These are phyloP conservation scores for Globisporangium irregulare DNA, from an alignment of 352 stramenopile species.

Conservation along the genomic window DNA sequence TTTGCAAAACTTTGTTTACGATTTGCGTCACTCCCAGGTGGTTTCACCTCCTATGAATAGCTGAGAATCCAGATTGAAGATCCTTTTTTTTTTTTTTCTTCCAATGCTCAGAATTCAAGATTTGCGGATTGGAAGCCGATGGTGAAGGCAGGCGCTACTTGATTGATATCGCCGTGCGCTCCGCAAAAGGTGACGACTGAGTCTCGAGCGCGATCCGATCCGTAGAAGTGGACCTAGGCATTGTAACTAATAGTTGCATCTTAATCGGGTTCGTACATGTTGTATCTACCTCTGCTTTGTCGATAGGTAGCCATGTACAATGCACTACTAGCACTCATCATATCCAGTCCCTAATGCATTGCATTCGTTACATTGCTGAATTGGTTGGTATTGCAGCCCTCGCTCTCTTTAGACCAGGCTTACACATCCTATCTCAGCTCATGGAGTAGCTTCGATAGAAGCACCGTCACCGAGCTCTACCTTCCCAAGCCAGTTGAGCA, in stretches of 20 bases:
- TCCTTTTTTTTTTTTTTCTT: not conserved
- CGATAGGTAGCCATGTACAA: not conserved
- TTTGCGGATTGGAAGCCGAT: not conserved
- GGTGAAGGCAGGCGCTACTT: no score
- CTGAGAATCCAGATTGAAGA: not conserved
- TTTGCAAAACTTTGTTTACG: not conserved
- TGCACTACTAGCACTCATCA: not conserved
- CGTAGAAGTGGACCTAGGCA: no score
- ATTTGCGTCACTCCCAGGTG: not conserved
- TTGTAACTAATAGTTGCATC: no score
- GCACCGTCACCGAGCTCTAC: not conserved
- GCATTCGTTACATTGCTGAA: no score
- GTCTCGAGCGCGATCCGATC: no score
- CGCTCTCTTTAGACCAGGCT: no score
- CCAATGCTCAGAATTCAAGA: not conserved
- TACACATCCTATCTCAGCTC: not conserved
- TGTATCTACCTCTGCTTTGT: not conserved
- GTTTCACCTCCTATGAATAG: not conserved
- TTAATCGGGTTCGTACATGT: not conserved
- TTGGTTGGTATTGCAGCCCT: no score
- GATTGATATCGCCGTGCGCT: no score
- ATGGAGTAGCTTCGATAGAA: not conserved
- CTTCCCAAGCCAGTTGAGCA: conserved; percentile 6
- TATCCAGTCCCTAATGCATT: not conserved
- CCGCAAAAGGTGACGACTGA: no score